Evolutionary conservation across 352 stramenopile genomes (phyloP).

Genomic region (Phytophthora pinifolia): DNA sequence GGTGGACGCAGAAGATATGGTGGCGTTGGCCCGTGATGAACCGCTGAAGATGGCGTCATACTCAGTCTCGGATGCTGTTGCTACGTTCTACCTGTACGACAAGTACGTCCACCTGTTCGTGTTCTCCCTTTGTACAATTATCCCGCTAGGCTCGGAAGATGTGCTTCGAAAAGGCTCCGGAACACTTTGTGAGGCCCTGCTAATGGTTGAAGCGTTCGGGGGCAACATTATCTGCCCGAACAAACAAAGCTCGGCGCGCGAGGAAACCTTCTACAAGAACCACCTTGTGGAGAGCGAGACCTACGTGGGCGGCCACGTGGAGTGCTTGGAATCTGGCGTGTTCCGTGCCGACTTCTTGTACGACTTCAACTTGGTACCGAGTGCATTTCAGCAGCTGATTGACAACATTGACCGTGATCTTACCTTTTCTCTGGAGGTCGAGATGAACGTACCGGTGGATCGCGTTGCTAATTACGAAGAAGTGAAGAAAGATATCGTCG

Average conservation of each 20-base stretch:
- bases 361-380: conserved; percentile 95
- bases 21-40: conserved; percentile 92
- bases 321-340: conserved; percentile 98
- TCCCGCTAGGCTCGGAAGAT: conserved; percentile 97
- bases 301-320: conserved; percentile 99
- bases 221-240: conserved; percentile 98
- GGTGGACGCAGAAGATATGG: conserved; percentile 99
- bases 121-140: conserved; percentile 99
- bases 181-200: conserved; percentile 98
- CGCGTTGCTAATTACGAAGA: conserved; percentile 91
- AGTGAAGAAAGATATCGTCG: conserved; percentile 91
- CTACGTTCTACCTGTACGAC: conserved; percentile 99
- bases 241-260: conserved; percentile 91
- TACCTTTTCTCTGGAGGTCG: conserved; percentile 95
- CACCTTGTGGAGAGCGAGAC: conserved; percentile 98
- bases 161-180: conserved; percentile 96
- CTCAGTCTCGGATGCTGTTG: conserved; percentile 99
- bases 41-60: conserved; percentile 99
- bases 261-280: conserved; percentile 88
- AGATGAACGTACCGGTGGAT: conserved; percentile 86
- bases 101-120: conserved; percentile 99
- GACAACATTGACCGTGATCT: conserved; percentile 97
- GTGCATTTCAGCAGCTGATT: conserved; percentile 95
- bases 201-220: conserved; percentile 98
- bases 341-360: conserved; percentile 98